Conservation (phyloP, 2,329 filamentous ascomycete species). For the Ceratocystis destructans region DNA sequence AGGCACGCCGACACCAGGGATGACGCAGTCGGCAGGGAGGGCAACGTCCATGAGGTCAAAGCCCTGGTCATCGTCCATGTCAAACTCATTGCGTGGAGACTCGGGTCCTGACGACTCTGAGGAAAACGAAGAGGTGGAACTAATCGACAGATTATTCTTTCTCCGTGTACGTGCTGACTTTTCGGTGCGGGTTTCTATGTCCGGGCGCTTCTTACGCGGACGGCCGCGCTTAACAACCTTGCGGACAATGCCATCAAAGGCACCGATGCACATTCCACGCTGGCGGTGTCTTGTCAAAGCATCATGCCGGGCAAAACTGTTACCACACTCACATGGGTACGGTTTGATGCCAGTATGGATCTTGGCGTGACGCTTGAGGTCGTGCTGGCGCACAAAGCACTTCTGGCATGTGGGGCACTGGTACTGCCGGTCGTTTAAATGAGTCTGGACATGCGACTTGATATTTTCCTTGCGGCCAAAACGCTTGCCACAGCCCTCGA, state of each 20-base stretch:
- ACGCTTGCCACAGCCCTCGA: constrained; percentile 65
- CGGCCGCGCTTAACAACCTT: constrained; percentile 50
- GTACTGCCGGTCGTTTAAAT: constrained; percentile 91
- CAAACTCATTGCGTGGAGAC: constrained; percentile 38
- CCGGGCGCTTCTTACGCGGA: constrained; percentile 47
- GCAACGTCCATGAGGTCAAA: constrained; percentile 36
- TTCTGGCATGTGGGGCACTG: constrained; percentile 87
- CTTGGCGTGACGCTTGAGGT: constrained; percentile 92
- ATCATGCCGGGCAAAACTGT: constrained; percentile 88
- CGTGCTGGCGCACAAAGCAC: constrained; percentile 92
- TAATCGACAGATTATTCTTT: constrained; percentile 40
- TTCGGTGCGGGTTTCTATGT: constrained; percentile 41
- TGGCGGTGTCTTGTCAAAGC: constrained; percentile 88
- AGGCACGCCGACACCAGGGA: constrained; percentile 16
- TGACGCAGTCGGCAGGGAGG: constrained; percentile 17
- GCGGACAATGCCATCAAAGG: constrained; percentile 63
- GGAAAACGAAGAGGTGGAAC: constrained; percentile 34
- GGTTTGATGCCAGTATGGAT: constrained; percentile 95
- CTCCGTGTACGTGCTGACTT: constrained; percentile 38
- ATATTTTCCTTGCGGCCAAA: constrained; percentile 99
- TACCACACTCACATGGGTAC: constrained; percentile 86
- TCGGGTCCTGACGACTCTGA: constrained; percentile 42
- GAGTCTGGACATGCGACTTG: constrained; percentile 94
- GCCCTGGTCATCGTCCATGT: constrained; percentile 31
- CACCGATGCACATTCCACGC: constrained; percentile 90